Evolutionary conservation across 352 stramenopile species (phyloP).

Genomic region (Globisporangium emineosum): DNA sequence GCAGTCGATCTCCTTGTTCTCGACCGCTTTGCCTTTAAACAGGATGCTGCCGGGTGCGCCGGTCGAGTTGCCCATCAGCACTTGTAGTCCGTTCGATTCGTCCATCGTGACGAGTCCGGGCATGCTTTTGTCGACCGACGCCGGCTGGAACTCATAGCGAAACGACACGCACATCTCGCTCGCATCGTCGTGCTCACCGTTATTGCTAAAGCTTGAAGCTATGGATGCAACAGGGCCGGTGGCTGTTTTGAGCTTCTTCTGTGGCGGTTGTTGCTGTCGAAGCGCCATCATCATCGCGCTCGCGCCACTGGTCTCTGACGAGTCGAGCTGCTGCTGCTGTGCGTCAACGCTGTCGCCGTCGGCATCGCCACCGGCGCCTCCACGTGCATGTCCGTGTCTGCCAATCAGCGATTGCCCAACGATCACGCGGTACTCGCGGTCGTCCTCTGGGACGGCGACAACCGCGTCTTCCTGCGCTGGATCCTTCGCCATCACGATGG

Average conservation of each 20-base stretch:
- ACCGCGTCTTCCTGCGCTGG: not conserved
- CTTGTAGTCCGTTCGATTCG: constrained; percentile 51
- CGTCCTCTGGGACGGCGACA: constrained; percentile 31
- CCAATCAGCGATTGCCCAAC: constrained; percentile 43
- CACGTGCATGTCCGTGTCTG: not conserved
- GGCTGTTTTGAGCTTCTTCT: not conserved
- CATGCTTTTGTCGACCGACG: constrained; percentile 65
- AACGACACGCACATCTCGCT: constrained; percentile 52
- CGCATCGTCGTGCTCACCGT: not conserved
- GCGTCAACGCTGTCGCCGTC: not conserved
- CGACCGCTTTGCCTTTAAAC: constrained; percentile 75
- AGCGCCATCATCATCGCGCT: constrained; percentile 15
- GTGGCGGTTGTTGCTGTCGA: not conserved
- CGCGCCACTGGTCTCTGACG: not conserved
- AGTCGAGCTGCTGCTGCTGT: not conserved
- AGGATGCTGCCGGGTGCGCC: constrained; percentile 54
- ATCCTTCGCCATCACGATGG: not conserved
- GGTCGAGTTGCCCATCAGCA: constrained; percentile 56
- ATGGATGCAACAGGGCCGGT: not conserved
- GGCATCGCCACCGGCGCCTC: not conserved
- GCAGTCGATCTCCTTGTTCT: constrained; percentile 84
- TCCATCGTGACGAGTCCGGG: constrained; percentile 69
- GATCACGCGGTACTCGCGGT: constrained; percentile 51
- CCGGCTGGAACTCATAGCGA: constrained; percentile 83
- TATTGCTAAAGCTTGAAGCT: not conserved